phyloP scores from a whole-genome alignment of 495 filamentous ascomycete genomes.

The Glonium stellatum region DNA sequence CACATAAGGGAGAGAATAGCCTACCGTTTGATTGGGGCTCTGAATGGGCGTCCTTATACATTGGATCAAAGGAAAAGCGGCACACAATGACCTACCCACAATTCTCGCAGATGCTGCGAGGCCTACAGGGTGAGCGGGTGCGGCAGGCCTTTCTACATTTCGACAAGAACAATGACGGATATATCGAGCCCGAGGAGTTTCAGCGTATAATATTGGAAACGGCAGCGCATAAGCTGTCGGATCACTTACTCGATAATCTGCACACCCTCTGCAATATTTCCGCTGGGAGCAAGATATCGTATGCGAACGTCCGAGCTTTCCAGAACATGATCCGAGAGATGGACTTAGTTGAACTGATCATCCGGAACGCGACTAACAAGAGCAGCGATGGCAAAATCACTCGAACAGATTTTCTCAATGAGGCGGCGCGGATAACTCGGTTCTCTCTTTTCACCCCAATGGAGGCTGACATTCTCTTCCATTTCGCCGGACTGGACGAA shows the following conservation, averaged over 20 bases:
- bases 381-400: slow-evolving; percentile 88
- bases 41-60: slow-evolving; percentile 94
- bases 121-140: slow-evolving; percentile 89
- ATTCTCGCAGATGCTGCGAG: slow-evolving; percentile 96
- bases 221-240: slow-evolving; percentile 91
- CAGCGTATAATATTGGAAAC: slow-evolving; percentile 92
- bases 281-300: slow-evolving; percentile 84
- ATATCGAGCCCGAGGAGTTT: slow-evolving; percentile 92
- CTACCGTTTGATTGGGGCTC: slow-evolving; percentile 96
- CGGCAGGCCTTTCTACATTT: slow-evolving; percentile 89
- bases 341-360: slow-evolving; percentile 90
- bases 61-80: slow-evolving; percentile 71
- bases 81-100: slow-evolving; percentile 93
- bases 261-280: slow-evolving; percentile 94
- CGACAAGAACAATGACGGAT: slow-evolving; percentile 93
- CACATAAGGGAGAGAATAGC: slow-evolving; percentile 69
- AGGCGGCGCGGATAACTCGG: slow-evolving; percentile 79
- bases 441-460: slow-evolving; percentile 95
- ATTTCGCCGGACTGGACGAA: slow-evolving; percentile 89
- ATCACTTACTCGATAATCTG: slow-evolving; percentile 90
- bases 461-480: slow-evolving; percentile 98
- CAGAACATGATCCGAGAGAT: slow-evolving; percentile 95
- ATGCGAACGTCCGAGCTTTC: slow-evolving; percentile 94
- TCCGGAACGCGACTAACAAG: slow-evolving; percentile 77
- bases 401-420: slow-evolving; percentile 86